Conservation (phyloP, 441 rosid genomes). For the Capsella rubella region DNA sequence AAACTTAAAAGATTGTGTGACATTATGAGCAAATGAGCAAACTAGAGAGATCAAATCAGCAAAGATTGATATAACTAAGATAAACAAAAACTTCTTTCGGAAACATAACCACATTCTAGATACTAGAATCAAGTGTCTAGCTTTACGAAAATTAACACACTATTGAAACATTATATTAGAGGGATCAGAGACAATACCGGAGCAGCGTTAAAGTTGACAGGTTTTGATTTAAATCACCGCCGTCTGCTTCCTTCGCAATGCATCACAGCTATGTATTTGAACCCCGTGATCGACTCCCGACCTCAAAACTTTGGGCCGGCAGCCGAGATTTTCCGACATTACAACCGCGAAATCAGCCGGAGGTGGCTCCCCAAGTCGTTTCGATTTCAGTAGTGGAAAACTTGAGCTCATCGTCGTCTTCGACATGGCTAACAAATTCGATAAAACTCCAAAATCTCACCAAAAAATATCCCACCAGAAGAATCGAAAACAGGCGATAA, state of each 20-base stretch:
- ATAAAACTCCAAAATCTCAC: too few species aligned
- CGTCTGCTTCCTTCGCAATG: background rate
- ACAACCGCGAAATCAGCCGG: background rate
- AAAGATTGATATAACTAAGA: background rate
- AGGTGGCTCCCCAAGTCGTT: background rate
- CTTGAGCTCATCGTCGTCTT: background rate
- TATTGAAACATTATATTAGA: background rate
- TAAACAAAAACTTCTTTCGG: background rate
- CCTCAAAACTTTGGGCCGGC: background rate
- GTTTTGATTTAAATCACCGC: background rate
- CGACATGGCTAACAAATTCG: background rate
- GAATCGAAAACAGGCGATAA: background rate
- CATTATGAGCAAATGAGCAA: constrained; percentile 7
- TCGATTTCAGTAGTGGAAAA: background rate
- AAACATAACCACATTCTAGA: background rate
- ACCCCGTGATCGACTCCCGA: background rate
- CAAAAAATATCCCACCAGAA: background rate
- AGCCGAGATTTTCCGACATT: constrained; percentile 9
- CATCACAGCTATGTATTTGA: constrained; percentile 6
- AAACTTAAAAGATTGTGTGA: background rate
- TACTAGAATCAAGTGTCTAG: background rate
- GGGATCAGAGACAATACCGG: constrained; percentile 5
- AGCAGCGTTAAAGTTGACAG: background rate
- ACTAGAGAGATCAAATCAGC: constrained; percentile 4
- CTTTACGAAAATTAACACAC: background rate